Percentiles rank a stretch among this genome's conserved stretches.
phyloP scores from a whole-genome alignment of 352 stramenopile genomes.

The Globisporangium recalcitrans region DNA sequence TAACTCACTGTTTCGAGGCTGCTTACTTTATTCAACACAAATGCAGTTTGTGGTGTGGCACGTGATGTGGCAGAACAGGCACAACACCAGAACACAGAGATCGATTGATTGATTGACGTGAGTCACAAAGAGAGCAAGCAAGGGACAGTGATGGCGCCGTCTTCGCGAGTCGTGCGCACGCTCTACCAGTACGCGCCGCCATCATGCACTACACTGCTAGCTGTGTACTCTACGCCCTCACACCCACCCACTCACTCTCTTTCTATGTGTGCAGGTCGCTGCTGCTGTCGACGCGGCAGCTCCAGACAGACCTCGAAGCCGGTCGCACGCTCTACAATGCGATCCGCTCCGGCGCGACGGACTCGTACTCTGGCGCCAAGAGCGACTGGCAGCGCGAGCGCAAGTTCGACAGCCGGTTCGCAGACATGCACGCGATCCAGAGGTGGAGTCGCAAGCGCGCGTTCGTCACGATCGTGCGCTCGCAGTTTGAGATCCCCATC shows the following conservation, averaged over 20 bases:
- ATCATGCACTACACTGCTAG: too few relatives aligned
- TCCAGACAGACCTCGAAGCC: constrained; percentile 44
- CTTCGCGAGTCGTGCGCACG: constrained; percentile 28
- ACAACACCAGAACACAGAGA: not conserved
- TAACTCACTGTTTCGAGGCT: not conserved
- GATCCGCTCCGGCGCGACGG: constrained; percentile 55
- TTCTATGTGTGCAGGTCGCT: constrained; percentile 28
- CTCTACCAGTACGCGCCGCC: constrained; percentile 32
- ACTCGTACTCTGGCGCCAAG: constrained; percentile 62
- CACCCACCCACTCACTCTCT: not conserved
- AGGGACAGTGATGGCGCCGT: constrained; percentile 8
- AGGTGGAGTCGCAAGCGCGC: constrained; percentile 21
- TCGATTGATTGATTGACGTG: not conserved
- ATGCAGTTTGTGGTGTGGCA: not conserved
- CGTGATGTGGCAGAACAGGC: not conserved
- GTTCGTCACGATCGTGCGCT: constrained; percentile 43
- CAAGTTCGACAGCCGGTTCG: constrained; percentile 43
- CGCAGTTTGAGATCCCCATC: constrained; percentile 42
- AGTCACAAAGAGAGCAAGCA: not conserved
- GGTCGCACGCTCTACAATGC: constrained; percentile 53
- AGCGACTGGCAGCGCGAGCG: constrained; percentile 74
- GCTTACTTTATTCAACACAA: not conserved
- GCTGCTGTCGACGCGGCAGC: constrained; percentile 45
- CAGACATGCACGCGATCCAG: constrained; percentile 41
- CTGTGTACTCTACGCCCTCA: not conserved